Evolutionary conservation across 768 basidiomycete species (phyloP).

Genomic region (Naganishia vishniacii): DNA sequence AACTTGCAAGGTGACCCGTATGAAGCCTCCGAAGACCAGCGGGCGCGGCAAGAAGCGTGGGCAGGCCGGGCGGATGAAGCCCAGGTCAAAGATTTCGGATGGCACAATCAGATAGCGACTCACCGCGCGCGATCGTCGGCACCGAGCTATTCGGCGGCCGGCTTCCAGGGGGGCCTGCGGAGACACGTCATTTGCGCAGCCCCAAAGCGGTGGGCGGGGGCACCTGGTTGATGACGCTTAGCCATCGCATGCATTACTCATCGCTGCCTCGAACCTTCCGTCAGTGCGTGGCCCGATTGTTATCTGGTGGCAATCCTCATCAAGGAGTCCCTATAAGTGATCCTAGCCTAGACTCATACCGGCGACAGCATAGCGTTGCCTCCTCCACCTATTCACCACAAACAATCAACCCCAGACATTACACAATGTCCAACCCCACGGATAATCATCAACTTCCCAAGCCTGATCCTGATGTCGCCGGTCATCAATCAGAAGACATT

Average conservation of each 20-base stretch:
- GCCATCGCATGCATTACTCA: slow-evolving; percentile 18
- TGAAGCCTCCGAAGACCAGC: too few species aligned
- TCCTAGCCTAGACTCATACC: not conserved
- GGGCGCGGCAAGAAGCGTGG: too few species aligned
- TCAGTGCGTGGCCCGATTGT: not conserved
- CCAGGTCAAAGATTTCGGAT: too few species aligned
- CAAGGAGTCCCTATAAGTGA: slow-evolving; percentile 8
- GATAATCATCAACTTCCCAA: slow-evolving; percentile 7
- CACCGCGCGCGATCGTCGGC: too few species aligned
- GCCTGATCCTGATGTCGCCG: slow-evolving; percentile 57
- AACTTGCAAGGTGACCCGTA: too few species aligned
- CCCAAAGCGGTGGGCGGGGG: not conserved
- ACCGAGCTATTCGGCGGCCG: not conserved
- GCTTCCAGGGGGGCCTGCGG: not conserved
- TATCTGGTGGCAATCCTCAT: not conserved
- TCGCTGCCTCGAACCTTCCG: slow-evolving; percentile 11
- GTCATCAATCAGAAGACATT: slow-evolving; percentile 58
- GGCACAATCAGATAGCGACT: too few species aligned
- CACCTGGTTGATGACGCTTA: slow-evolving; percentile 18
- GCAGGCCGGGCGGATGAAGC: too few species aligned
- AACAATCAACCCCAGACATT: not conserved
- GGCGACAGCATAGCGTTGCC: not conserved
- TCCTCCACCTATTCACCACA: too few species aligned
- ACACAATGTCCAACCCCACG: not conserved
- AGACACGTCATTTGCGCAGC: slow-evolving; percentile 18